Conservation (phyloP, 305 asterid species). For the Solanum hybrid region DNA sequence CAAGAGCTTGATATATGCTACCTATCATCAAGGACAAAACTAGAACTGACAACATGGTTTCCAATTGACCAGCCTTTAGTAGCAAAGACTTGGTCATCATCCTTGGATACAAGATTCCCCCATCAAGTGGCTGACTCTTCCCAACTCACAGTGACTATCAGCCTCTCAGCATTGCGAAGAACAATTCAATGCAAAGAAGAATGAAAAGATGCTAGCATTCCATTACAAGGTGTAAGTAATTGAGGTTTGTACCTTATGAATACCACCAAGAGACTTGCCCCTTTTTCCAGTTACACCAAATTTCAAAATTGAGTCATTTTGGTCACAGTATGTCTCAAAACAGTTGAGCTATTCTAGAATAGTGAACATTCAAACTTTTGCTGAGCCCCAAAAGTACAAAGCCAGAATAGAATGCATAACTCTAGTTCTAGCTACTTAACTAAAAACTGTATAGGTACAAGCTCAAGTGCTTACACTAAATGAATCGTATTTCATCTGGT, state of each 20-base stretch:
- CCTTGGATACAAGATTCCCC: background rate
- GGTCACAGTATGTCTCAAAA: background rate
- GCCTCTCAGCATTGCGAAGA: background rate
- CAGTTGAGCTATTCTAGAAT: background rate
- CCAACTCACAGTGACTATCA: background rate
- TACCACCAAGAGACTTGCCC: background rate
- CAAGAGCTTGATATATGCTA: background rate
- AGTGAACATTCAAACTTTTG: background rate
- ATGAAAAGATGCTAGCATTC: background rate
- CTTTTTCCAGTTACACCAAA: background rate
- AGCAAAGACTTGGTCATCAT: background rate
- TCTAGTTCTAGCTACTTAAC: background rate
- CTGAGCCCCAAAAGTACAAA: background rate
- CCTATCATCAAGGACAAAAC: background rate
- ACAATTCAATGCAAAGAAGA: background rate
- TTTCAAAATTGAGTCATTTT: background rate
- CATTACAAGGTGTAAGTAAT: background rate
- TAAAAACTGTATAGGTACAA: constrained; percentile 4
- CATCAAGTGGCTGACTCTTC: background rate
- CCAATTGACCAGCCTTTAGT: background rate
- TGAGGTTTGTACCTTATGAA: background rate
- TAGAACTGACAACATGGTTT: background rate
- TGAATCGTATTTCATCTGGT: constrained; percentile 44
- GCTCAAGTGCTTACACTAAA: constrained; percentile 53
- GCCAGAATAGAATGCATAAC: background rate